Evolutionary conservation across 257 asterid genomes (phyloP).

Genomic region (Solanum medicagineum): DNA sequence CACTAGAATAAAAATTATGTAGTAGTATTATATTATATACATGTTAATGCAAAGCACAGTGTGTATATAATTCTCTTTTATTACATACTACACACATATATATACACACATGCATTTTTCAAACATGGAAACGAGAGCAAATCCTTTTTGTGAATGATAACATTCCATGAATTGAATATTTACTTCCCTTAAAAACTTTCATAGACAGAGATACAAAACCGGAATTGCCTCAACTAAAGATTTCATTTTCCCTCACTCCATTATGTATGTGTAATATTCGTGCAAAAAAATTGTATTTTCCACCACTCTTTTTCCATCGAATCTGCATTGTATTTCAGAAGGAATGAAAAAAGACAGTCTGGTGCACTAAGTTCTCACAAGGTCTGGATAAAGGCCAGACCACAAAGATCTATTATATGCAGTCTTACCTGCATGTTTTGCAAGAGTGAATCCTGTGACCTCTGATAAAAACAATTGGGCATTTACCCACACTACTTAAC

Average conservation of each 20-base stretch:
- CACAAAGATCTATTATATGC: too few relatives aligned
- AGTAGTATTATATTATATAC: neutral
- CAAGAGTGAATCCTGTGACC: neutral
- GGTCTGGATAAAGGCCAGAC: too few relatives aligned
- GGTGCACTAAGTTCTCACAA: too few relatives aligned
- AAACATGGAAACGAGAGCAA: neutral
- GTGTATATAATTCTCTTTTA: neutral
- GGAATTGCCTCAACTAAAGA: neutral
- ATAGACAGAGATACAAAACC: slow-evolving; percentile 1
- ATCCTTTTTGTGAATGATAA: neutral
- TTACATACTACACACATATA: too few relatives aligned
- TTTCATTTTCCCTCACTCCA: neutral
- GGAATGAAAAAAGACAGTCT: too few relatives aligned
- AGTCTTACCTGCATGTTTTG: too few relatives aligned
- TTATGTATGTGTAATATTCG: neutral
- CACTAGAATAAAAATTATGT: too few relatives aligned
- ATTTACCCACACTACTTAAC: neutral
- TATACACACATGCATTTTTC: neutral
- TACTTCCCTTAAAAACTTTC: slow-evolving; percentile 11
- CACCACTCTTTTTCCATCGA: slow-evolving; percentile 12
- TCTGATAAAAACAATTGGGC: neutral
- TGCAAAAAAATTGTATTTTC: neutral
- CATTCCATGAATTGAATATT: neutral
- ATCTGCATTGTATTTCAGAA: neutral
- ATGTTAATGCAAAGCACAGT: neutral